Base-by-base conservation (phyloP, 352 stramenopile species). In the Aphanomyces euteiches region DNA sequence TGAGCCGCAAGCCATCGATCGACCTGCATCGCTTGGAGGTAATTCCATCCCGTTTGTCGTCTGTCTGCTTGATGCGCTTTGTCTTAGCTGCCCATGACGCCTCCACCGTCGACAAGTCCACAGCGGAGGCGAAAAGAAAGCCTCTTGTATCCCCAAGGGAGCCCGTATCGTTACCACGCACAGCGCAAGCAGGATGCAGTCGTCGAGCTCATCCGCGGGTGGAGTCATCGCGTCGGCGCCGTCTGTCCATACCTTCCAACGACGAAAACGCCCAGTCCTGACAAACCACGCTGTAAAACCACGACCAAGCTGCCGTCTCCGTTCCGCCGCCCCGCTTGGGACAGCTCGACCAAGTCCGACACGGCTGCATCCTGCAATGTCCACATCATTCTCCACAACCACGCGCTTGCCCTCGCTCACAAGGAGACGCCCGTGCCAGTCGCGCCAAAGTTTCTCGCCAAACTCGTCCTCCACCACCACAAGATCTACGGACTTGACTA, bases 361-460 rank as follows among this genome's bases (percentile, higher is more conserved):
- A 5, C 19, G 1, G 64, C 63, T 13, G 28, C 28, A 28, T 28
- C 28, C 28, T 54, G 63, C 40, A 67, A 67, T 36, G 6, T 70
- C 48, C 43, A 50, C 40, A 63, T 70, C 64, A 70, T 70, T n/a
- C 39, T 70, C 1, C 64, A 70, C 54, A 70, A 70, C 54, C 64
- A 70, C 7, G 38, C 21, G 6, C 64, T 70, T 10, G 64, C 64
- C 38, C n/a, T 70, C n/a, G 43, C 47, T 17, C 64, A 70, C 54
- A 47, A 40, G 8, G n/a, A 34, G 6, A n/a, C 36, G 34, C 12
- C 41, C 17, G 47, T 70, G 15, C 38, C 48, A 0, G 15, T n/a
- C 36, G 40, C 53, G 8, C 64, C 64, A 10, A 60, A 48, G 39
- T 70, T 48, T 34, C 47, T 70, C 3, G 28, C 64, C 6, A 54